Percentiles rank a stretch among this genome's conserved stretches.
These are phyloP conservation scores for Physcomitrium patens DNA, from an alignment of 225 moss, liverwort and hornwort genomes.

Conservation along the genomic window DNA sequence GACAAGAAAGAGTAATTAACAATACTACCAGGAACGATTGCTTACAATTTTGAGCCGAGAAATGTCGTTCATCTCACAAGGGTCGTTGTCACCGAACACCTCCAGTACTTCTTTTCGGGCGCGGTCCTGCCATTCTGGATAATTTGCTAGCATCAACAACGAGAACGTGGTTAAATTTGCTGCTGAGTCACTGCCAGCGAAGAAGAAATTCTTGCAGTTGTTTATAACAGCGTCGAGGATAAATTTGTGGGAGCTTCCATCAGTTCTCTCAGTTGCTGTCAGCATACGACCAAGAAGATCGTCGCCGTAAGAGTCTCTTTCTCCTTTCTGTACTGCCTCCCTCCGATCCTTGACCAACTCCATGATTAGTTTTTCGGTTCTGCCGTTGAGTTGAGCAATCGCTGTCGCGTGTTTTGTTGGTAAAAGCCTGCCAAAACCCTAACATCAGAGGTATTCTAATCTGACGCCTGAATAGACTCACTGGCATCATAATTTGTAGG, in stretches of 20 bases:
- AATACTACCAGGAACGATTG: neutral
- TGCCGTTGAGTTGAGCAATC: neutral
- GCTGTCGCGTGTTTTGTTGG: conserved; percentile 10
- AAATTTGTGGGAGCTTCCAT: conserved; percentile 3
- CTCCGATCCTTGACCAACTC: conserved; percentile 14
- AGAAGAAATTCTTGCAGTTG: conserved; percentile 33
- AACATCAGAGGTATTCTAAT: neutral
- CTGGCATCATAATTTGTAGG: no score
- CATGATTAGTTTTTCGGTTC: conserved; percentile 4
- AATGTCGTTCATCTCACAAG: neutral
- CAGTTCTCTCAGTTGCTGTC: neutral
- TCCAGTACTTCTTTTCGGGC: conserved; percentile 14
- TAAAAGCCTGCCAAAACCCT: conserved; percentile 7
- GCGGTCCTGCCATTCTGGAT: conserved; percentile 37
- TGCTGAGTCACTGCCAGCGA: conserved; percentile 31
- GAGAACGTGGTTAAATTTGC: neutral
- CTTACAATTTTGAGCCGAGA: conserved; percentile 25
- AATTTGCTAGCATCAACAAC: conserved; percentile 25
- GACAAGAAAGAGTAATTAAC: no score
- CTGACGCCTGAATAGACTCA: no score
- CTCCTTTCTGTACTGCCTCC: conserved; percentile 7
- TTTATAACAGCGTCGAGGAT: conserved; percentile 12
- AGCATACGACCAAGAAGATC: conserved; percentile 33
- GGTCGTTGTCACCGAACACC: neutral
- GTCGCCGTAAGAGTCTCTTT: conserved; percentile 5